Evolutionary conservation across 169 alveolate genomes (phyloP), one percentile per base, ranked within the genome.

Genomic region (Amoebophrya sp.): DNA sequence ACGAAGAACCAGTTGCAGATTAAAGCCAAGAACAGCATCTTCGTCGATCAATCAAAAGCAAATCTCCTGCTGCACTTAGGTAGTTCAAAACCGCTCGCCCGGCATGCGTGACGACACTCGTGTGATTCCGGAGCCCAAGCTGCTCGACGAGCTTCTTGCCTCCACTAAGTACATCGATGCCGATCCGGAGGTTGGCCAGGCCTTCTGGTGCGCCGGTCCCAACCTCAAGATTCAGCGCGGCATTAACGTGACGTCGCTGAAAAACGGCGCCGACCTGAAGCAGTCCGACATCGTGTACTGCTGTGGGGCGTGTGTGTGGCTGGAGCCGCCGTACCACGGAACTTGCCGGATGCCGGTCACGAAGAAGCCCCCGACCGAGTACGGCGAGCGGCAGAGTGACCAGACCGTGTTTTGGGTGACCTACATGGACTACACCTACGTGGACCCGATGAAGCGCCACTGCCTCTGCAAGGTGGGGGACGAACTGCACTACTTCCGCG

Each of bases 261-360:
- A 16, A 4, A 58, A 58, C 78, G 78, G 78, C 26, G 29, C 29
- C 34, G 23, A 58, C 78, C 34, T 58, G 78, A 4, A 58, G 23
- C 78, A 58, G 78, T 58, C 78, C 78, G 78, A 58, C 78, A 58
- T 58, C 78, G 23, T 58, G 78, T 58, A 58, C 78, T 58, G 78
- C 78, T 58, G 78, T 29, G 78, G 78, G 7, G 78, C 78, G 39
- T 58, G 78, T 29, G 78, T 58, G 29, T 58, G 78, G 78, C 78
- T 58, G 78, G 78, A 58, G 34, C 78, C 78, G 2, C 78, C 78
- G 29, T 58, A 58, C 78, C 78, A 58, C 34, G 78, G 78, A 13
- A 58, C 78, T 29, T 58, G 78, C 78, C 78, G 78, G 34, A 58
- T 58, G 29, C 78, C 78, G 78, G 78, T 58, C 29, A 7, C 29